These are phyloP conservation scores for Coniophora puteana DNA, from an alignment of 1,284 basidiomycete genomes.

Conservation along the genomic window DNA sequence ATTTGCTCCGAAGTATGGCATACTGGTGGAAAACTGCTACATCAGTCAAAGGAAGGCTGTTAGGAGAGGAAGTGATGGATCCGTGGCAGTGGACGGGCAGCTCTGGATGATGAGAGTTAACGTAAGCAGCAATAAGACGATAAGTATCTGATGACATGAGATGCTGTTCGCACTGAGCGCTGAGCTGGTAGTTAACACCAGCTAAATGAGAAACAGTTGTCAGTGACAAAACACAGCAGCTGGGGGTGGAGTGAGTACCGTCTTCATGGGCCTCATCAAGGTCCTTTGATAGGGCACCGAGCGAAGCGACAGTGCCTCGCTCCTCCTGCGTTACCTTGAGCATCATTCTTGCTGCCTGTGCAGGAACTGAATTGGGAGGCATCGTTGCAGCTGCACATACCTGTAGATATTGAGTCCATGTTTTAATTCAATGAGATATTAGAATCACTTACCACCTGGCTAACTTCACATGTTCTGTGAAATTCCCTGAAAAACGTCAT, in stretches of 20 bases:
- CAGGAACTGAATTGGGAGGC: conserved; percentile 4
- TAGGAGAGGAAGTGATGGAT: background rate
- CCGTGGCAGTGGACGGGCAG: conserved; percentile 7
- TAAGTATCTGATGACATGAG: conserved; percentile 5
- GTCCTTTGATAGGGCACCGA: conserved; percentile 18
- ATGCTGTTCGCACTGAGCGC: conserved; percentile 2
- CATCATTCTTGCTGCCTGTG: conserved; percentile 14
- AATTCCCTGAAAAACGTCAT: background rate
- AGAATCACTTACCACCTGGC: background rate
- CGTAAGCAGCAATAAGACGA: background rate
- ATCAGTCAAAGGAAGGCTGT: conserved; percentile 4
- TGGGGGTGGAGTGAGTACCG: conserved; percentile 10
- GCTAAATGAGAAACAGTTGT: background rate
- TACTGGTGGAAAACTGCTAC: conserved; percentile 18
- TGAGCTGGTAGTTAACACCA: conserved; percentile 2
- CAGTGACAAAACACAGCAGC: background rate
- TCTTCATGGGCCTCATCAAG: conserved; percentile 16
- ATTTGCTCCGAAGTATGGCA: conserved; percentile 12
- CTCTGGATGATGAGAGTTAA: background rate
- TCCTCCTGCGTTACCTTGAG: conserved; percentile 22
- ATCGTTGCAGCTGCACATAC: too few relatives aligned
- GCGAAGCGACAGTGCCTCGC: conserved; percentile 21
- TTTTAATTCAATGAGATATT: background rate
- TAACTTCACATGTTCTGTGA: background rate
- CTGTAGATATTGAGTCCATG: background rate